phyloP scores from a whole-genome alignment of 257 asterid species.

The Jacaranda mimosifolia region DNA sequence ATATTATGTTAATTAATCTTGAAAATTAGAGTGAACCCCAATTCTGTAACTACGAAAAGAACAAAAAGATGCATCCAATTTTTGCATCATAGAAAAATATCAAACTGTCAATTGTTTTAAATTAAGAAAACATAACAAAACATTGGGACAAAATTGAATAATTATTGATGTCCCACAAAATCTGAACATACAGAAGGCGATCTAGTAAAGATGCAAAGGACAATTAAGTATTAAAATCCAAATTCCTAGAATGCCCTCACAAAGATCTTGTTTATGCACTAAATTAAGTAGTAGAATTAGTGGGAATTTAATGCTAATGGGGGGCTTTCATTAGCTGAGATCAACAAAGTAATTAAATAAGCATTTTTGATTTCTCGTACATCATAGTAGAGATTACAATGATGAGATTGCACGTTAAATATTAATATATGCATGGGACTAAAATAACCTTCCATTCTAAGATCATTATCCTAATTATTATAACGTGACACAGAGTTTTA shows the following conservation, averaged over 20 bases:
- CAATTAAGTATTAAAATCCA: constrained; percentile 41
- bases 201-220: constrained; percentile 68
- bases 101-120: constrained; percentile 17
- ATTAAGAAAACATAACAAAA: constrained; percentile 15
- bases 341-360: constrained; percentile 27
- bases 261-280: constrained; percentile 27
- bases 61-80: constrained; percentile 27
- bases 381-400: constrained; percentile 27
- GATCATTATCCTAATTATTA: neutral
- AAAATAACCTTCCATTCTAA: neutral
- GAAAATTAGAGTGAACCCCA: too few relatives aligned
- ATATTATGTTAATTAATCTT: too few relatives aligned
- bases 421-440: constrained; percentile 7
- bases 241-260: constrained; percentile 48
- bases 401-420: constrained; percentile 36
- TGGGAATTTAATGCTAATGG: constrained; percentile 43
- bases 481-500: too few relatives aligned
- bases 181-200: constrained; percentile 60
- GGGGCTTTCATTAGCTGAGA: constrained; percentile 26
- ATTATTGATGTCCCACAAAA: constrained; percentile 67
- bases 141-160: constrained; percentile 57
- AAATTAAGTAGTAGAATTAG: constrained; percentile 27
- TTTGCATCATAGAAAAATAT: constrained; percentile 18
- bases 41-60: constrained; percentile 12
- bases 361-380: constrained; percentile 50